These are phyloP conservation scores for Linnemannia schmuckeri DNA, from an alignment of 192 early-diverging fungal genomes.

Conservation along the genomic window DNA sequence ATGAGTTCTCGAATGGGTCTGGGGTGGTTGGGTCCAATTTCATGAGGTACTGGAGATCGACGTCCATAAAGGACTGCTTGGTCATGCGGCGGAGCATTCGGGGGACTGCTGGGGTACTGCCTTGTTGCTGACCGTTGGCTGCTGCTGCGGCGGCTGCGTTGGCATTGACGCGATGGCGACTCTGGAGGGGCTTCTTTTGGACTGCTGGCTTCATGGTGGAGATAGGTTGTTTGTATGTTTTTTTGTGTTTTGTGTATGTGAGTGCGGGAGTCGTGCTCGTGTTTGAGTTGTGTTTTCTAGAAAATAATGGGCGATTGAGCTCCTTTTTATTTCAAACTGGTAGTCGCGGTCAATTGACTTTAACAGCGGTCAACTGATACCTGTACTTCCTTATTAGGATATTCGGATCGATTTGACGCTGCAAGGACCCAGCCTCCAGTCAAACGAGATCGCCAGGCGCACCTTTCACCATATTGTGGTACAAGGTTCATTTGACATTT, in stretches of 20 bases:
- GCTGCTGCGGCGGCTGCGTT: background rate
- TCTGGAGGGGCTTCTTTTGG: conserved; percentile 48
- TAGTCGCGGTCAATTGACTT: too few relatives aligned
- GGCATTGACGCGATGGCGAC: conserved; percentile 33
- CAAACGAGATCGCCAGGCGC: too few relatives aligned
- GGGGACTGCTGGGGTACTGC: conserved; percentile 26
- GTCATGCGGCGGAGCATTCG: conserved; percentile 48
- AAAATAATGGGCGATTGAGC: too few relatives aligned
- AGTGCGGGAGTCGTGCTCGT: too few relatives aligned
- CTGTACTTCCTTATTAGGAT: too few relatives aligned
- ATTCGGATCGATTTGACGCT: too few relatives aligned
- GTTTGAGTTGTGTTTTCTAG: too few relatives aligned
- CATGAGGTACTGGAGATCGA: conserved; percentile 54
- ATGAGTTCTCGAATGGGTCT: conserved; percentile 53
- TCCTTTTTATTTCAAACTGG: too few relatives aligned
- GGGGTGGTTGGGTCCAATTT: conserved; percentile 37
- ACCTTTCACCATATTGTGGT: too few relatives aligned
- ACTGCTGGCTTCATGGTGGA: background rate
- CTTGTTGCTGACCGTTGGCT: conserved; percentile 1
- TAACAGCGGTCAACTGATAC: too few relatives aligned
- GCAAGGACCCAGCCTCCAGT: too few relatives aligned
- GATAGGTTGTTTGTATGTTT: background rate
- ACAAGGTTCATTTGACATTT: too few relatives aligned
- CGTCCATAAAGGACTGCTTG: conserved; percentile 57
- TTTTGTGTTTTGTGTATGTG: background rate